phyloP scores from a whole-genome alignment of 179 eudicot genomes.

The Corrigiola litoralis region DNA sequence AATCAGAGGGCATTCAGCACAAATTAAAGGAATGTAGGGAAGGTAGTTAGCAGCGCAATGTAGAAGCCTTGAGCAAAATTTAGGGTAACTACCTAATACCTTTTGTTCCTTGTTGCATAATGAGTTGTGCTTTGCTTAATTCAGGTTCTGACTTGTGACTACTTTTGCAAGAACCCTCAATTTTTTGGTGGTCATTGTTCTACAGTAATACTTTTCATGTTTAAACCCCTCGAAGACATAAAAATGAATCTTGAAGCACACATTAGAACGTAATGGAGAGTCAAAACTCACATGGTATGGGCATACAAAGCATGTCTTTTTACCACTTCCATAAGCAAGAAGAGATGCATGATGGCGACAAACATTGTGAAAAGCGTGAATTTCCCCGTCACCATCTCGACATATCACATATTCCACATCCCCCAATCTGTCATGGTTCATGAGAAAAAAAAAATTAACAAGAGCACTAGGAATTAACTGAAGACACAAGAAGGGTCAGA shows the following conservation, averaged over 20 bases:
- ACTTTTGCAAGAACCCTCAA: neutral
- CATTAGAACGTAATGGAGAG: neutral
- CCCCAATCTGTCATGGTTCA: slow-evolving; percentile 71
- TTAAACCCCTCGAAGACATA: too few species aligned
- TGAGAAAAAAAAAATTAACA: too few species aligned
- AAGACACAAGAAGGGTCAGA: neutral
- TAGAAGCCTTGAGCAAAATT: too few species aligned
- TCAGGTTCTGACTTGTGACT: too few species aligned
- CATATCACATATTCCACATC: slow-evolving; percentile 77
- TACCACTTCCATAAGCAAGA: slow-evolving; percentile 72
- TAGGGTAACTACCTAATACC: too few species aligned
- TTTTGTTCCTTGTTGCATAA: too few species aligned
- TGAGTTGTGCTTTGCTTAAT: too few species aligned
- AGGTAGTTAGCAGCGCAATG: too few species aligned
- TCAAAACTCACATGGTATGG: slow-evolving; percentile 88
- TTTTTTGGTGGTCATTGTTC: neutral
- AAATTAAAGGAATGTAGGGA: too few species aligned
- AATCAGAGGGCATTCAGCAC: too few species aligned
- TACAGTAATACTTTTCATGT: too few species aligned
- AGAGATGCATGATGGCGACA: slow-evolving; percentile 97
- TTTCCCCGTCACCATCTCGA: slow-evolving; percentile 53
- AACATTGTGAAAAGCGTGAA: slow-evolving; percentile 88
- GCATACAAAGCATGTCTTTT: slow-evolving; percentile 80
- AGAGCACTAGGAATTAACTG: neutral
- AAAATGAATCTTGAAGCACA: neutral